phyloP scores from a whole-genome alignment of 139 green algal species.

The Chlorella sp. region DNA sequence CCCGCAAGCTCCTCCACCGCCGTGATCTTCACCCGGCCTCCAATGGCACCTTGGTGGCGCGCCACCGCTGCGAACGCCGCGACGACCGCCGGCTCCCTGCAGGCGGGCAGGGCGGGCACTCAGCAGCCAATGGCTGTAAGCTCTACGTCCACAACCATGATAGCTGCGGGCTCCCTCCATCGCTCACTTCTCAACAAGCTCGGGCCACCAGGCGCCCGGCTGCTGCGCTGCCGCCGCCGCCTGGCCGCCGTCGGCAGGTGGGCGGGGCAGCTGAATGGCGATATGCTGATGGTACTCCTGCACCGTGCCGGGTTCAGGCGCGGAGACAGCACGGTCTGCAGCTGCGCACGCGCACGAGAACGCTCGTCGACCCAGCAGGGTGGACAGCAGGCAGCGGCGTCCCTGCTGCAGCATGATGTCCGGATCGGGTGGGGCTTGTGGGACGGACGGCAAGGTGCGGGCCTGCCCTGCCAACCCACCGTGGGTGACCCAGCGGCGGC shows the following conservation, averaged over 20 bases:
- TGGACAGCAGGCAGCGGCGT: neutral
- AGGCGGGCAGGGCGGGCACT: neutral
- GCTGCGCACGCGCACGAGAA: neutral
- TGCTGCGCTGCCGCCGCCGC: neutral
- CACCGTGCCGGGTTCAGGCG: constrained; percentile 27
- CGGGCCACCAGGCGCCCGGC: constrained; percentile 36
- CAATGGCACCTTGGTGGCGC: neutral
- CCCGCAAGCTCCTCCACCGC: constrained; percentile 38
- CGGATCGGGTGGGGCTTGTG: too few relatives aligned
- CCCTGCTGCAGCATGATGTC: too few relatives aligned
- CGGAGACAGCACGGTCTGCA: neutral
- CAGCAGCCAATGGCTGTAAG: too few relatives aligned
- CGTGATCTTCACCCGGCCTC: constrained; percentile 45
- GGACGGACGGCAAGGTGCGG: too few relatives aligned
- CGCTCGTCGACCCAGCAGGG: neutral
- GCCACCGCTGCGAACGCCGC: constrained; percentile 38
- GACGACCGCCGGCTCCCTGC: constrained; percentile 43
- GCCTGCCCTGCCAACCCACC: too few relatives aligned
- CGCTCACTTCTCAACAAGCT: constrained; percentile 42
- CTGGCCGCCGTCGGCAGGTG: neutral
- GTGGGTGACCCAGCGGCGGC: too few relatives aligned
- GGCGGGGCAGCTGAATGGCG: constrained; percentile 26
- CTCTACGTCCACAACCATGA: too few relatives aligned
- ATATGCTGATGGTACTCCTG: constrained; percentile 42
- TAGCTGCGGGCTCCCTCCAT: too few relatives aligned